A percentile compares a stretch with the other conserved stretches of the same genome.
Conservation (phyloP, 106 monocot species). For the Dioscorea zingiberensis region DNA sequence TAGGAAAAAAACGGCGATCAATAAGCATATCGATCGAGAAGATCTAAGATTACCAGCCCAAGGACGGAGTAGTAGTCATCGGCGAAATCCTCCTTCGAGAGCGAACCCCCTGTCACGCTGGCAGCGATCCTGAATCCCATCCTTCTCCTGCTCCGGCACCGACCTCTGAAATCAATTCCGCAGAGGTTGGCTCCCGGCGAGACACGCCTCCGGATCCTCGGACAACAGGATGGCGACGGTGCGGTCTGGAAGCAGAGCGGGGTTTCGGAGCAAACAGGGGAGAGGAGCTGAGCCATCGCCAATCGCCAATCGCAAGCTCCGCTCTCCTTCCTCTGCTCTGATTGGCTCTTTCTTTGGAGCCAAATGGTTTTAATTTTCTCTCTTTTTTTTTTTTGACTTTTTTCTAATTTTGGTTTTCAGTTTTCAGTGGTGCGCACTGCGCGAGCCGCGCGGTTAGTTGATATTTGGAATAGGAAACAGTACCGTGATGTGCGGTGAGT, state of each 20-base stretch:
- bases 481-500: not conserved
- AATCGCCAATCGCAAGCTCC: not conserved
- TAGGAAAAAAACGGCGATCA: not conserved
- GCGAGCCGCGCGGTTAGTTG: not conserved
- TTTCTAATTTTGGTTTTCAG: not conserved
- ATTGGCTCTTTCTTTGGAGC: too few relatives aligned
- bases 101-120: not conserved
- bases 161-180: not conserved
- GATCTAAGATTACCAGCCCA: slow-evolving; percentile 43
- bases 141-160: slow-evolving; percentile 3
- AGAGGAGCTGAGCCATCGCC: slow-evolving; percentile 47
- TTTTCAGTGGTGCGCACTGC: not conserved
- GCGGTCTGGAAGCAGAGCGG: slow-evolving; percentile 25
- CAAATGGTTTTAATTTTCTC: too few relatives aligned
- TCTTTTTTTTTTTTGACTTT: not conserved
- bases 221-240: slow-evolving; percentile 3
- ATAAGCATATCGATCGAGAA: not conserved
- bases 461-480: not conserved
- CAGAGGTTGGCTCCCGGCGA: not conserved
- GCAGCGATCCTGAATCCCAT: slow-evolving; percentile 16
- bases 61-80: slow-evolving; percentile 74
- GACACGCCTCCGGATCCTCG: not conserved
- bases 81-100: slow-evolving; percentile 27
- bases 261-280: slow-evolving; percentile 43
- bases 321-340: not conserved